phyloP scores from a whole-genome alignment of 495 filamentous ascomycete genomes.

The Tuber microsphaerosporum region DNA sequence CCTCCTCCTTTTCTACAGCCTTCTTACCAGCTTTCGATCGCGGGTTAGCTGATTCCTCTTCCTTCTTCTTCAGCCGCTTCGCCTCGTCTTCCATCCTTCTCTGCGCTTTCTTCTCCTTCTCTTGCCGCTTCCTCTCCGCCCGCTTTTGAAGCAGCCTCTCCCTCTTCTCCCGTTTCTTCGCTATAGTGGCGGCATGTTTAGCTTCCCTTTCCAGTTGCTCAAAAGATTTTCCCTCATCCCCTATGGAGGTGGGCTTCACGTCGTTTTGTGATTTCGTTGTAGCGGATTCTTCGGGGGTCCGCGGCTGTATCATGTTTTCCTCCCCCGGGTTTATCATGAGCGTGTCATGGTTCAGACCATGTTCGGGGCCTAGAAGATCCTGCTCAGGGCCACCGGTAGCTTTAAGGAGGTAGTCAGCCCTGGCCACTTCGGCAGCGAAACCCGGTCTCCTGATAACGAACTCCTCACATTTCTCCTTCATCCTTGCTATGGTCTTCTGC shows the following conservation, averaged over 20 bases:
- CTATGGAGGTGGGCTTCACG: neutral
- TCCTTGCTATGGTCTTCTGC: neutral
- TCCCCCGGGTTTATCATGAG: neutral
- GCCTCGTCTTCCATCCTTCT: neutral
- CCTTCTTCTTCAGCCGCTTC: neutral
- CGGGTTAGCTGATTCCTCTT: neutral
- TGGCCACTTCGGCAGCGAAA: neutral
- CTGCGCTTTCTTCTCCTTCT: neutral
- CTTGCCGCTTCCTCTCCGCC: neutral
- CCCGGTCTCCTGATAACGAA: neutral
- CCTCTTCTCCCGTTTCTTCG: neutral
- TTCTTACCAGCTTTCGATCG: neutral
- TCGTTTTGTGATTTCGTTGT: neutral
- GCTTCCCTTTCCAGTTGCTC: neutral
- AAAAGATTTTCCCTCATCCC: neutral
- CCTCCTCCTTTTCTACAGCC: neutral
- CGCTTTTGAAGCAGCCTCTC: neutral
- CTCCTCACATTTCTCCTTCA: neutral
- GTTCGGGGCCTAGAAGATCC: neutral
- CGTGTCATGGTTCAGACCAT: neutral
- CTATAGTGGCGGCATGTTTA: neutral
- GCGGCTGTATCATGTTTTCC: neutral
- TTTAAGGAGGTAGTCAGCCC: neutral
- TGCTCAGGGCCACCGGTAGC: neutral
- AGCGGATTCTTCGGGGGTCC: neutral